Conservation (phyloP, 2,329 filamentous ascomycete genomes). For the Oidium heveae region DNA sequence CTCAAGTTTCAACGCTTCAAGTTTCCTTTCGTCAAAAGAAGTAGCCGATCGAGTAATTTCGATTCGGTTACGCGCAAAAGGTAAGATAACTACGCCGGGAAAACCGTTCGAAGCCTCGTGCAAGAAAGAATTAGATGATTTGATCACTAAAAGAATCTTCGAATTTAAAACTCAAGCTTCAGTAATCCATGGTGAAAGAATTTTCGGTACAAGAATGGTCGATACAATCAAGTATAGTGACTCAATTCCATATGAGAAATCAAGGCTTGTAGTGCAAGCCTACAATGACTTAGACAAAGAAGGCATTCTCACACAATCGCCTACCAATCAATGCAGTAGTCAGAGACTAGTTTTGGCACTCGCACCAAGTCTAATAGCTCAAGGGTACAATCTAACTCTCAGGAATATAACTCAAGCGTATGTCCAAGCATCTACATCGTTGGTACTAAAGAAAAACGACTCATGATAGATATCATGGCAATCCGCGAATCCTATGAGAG, state of each 20-base stretch:
- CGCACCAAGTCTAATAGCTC: background rate
- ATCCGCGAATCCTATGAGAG: no score
- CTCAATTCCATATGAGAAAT: background rate
- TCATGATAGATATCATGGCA: no score
- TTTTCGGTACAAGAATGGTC: background rate
- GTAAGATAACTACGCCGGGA: no score
- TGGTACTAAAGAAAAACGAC: no score
- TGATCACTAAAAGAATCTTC: no score
- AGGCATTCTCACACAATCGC: constrained; percentile 2
- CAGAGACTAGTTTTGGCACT: background rate
- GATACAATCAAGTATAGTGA: background rate
- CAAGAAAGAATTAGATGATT: no score
- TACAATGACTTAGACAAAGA: constrained; percentile 3
- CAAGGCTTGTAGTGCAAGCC: constrained; percentile 1
- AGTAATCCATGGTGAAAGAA: background rate
- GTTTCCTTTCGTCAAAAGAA: no score
- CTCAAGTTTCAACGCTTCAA: no score
- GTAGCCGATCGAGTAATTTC: no score
- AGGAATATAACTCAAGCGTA: constrained; percentile 1
- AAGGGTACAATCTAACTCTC: background rate
- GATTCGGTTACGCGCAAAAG: no score
- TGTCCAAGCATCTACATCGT: background rate
- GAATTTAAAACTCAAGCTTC: no score
- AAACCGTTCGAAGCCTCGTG: no score
- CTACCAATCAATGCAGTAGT: constrained; percentile 1